These are phyloP conservation scores for Lactarius quietus DNA, from an alignment of 768 basidiomycete genomes.

Conservation along the genomic window DNA sequence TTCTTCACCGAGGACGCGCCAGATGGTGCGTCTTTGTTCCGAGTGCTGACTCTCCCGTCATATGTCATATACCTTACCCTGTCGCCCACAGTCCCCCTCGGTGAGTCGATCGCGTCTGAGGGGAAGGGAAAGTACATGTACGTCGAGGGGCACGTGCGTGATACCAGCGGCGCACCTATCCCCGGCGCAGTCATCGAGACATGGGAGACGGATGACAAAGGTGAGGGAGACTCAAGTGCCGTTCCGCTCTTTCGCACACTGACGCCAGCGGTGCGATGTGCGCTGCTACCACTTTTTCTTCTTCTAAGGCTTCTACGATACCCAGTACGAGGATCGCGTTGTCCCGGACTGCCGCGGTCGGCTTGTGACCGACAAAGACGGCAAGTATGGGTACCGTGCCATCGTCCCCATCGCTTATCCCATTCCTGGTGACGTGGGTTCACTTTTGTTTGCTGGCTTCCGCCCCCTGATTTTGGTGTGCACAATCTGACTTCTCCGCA, in stretches of 20 bases:
- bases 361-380: slow-evolving; percentile 54
- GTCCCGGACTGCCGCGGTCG: slow-evolving; percentile 73
- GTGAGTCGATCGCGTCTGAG: slow-evolving; percentile 80
- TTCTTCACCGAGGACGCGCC: slow-evolving; percentile 78
- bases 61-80: not conserved
- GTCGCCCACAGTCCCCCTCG: slow-evolving; percentile 48
- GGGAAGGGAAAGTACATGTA: slow-evolving; percentile 84
- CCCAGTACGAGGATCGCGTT: slow-evolving; percentile 52
- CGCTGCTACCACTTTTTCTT: not conserved
- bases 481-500: slow-evolving; percentile 4
- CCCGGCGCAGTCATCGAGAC: slow-evolving; percentile 67
- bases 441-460: too few species aligned
- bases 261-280: not conserved
- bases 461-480: not conserved
- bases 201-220: slow-evolving; percentile 75
- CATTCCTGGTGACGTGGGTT: slow-evolving; percentile 64
- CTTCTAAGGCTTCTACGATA: slow-evolving; percentile 36
- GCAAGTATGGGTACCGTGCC: slow-evolving; percentile 66
- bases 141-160: slow-evolving; percentile 65
- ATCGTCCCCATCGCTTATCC: slow-evolving; percentile 69
- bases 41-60: not conserved
- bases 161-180: slow-evolving; percentile 61
- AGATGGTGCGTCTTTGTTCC: slow-evolving; percentile 45
- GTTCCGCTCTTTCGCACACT: not conserved
- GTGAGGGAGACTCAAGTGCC: slow-evolving; percentile 32